Conservation (phyloP, 1,284 basidiomycete genomes). For the Ustilago tritici region DNA sequence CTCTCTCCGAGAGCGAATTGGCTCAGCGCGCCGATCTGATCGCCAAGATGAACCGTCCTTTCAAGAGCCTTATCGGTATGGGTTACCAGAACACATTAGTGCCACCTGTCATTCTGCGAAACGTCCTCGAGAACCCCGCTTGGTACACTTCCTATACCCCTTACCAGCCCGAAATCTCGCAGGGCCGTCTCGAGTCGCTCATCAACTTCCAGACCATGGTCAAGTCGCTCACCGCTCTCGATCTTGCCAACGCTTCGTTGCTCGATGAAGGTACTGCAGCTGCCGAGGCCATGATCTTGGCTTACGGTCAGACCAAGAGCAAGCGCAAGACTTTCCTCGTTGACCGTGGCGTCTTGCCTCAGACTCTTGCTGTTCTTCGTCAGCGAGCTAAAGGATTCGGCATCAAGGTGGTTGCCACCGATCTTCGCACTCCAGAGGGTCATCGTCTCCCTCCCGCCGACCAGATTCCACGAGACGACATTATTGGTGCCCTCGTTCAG, state of each 20-base stretch:
- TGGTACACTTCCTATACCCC: conserved; percentile 99
- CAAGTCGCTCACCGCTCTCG: conserved; percentile 91
- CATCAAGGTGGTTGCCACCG: conserved; percentile 61
- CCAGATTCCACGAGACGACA: conserved; percentile 58
- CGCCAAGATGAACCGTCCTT: conserved; percentile 81
- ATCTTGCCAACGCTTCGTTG: conserved; percentile 74
- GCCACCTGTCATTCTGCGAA: conserved; percentile 66
- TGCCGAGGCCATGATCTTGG: conserved; percentile 68
- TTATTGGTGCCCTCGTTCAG: conserved; percentile 85
- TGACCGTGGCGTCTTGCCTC: conserved; percentile 65
- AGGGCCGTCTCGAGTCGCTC: conserved; percentile 92
- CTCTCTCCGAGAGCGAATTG: conserved; percentile 88
- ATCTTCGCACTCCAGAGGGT: conserved; percentile 60
- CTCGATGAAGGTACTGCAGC: conserved; percentile 69
- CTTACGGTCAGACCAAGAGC: conserved; percentile 56
- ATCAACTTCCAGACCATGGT: conserved; percentile 98
- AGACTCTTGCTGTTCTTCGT: conserved; percentile 66
- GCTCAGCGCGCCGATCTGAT: conserved; percentile 81
- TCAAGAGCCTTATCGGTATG: conserved; percentile 96
- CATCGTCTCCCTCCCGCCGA: conserved; percentile 60
- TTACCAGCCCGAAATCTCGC: conserved; percentile 87
- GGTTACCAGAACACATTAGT: conserved; percentile 80
- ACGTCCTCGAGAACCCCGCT: conserved; percentile 87
- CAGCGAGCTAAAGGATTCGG: conserved; percentile 68
- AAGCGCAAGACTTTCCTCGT: conserved; percentile 67